Conservation (phyloP, 495 filamentous ascomycete genomes). For the Penicillium maclennaniae region DNA sequence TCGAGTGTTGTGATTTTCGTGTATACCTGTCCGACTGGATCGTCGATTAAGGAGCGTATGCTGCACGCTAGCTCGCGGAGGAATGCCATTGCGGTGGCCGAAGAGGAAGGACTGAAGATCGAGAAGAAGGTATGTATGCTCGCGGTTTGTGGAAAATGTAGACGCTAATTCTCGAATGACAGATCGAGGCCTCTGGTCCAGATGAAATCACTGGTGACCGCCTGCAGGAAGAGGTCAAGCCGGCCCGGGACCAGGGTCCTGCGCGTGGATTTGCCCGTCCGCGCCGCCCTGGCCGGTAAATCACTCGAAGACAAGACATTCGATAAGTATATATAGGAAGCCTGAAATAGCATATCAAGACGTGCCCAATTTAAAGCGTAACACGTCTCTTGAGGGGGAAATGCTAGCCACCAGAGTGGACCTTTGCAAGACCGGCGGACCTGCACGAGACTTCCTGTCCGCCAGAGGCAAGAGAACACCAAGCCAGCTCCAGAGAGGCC, state of each 20-base stretch:
- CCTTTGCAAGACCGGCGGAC: conserved; percentile 1
- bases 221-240: conserved; percentile 73
- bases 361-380: background rate
- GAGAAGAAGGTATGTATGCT: conserved; percentile 60
- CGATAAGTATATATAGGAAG: conserved; percentile 2
- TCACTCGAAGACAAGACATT: background rate
- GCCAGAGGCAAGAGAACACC: conserved; percentile 9
- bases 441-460: conserved; percentile 5
- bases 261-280: conserved; percentile 78
- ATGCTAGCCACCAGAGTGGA: conserved; percentile 1
- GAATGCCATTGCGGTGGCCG: conserved; percentile 63
- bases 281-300: conserved; percentile 73
- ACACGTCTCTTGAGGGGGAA: background rate
- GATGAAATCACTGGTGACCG: conserved; percentile 71
- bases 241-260: conserved; percentile 55
- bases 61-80: conserved; percentile 82
- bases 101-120: conserved; percentile 66
- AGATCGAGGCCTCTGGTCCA: conserved; percentile 66
- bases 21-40: conserved; percentile 80
- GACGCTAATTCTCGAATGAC: conserved; percentile 10
- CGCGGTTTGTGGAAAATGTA: background rate
- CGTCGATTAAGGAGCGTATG: conserved; percentile 91
- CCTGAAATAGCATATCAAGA: conserved; percentile 7
- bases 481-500: conserved; percentile 12
- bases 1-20: conserved; percentile 78